A percentile compares a stretch with the other conserved stretches of the same genome.
Evolutionary conservation across 352 stramenopile species (phyloP).

Genomic region (Phytophthora citrophthora): DNA sequence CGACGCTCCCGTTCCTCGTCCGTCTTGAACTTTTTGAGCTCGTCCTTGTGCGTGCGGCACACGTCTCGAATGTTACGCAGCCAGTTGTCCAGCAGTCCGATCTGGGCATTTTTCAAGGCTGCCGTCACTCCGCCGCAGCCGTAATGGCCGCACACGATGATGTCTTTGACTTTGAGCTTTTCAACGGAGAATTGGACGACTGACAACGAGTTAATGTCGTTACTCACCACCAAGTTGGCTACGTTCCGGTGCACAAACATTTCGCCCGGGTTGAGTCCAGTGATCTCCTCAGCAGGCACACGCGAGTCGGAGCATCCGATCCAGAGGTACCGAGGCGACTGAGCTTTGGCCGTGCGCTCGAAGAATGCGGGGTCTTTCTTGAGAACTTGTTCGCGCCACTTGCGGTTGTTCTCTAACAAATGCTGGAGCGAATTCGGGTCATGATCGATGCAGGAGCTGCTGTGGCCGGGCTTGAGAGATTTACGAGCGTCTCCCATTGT

Average conservation of each 20-base stretch:
- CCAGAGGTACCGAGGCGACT: constrained; percentile 89
- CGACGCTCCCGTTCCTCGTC: constrained; percentile 41
- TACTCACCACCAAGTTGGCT: constrained; percentile 74
- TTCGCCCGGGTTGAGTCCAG: constrained; percentile 73
- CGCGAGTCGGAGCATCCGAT: constrained; percentile 90
- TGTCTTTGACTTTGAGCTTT: constrained; percentile 90
- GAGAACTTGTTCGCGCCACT: constrained; percentile 68
- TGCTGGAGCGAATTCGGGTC: constrained; percentile 42
- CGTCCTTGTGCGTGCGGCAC: constrained; percentile 35
- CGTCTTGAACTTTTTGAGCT: constrained; percentile 22
- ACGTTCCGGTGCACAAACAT: constrained; percentile 93
- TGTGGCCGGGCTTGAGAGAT: constrained; percentile 26
- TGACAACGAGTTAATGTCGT: constrained; percentile 67
- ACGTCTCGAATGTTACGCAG: constrained; percentile 90
- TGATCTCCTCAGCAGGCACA: constrained; percentile 86
- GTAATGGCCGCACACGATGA: constrained; percentile 93
- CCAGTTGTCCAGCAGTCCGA: constrained; percentile 91
- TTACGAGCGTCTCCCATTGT: constrained; percentile 14
- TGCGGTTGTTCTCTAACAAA: constrained; percentile 73
- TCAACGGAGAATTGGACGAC: constrained; percentile 84
- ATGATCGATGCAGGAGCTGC: constrained; percentile 18
- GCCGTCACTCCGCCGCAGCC: constrained; percentile 88
- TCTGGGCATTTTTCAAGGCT: constrained; percentile 74
- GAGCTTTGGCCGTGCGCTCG: constrained; percentile 61
- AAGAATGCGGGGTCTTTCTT: constrained; percentile 70